These are phyloP conservation scores for Boechera retrofracta DNA, from an alignment of 345 rosid species.

Conservation along the genomic window DNA sequence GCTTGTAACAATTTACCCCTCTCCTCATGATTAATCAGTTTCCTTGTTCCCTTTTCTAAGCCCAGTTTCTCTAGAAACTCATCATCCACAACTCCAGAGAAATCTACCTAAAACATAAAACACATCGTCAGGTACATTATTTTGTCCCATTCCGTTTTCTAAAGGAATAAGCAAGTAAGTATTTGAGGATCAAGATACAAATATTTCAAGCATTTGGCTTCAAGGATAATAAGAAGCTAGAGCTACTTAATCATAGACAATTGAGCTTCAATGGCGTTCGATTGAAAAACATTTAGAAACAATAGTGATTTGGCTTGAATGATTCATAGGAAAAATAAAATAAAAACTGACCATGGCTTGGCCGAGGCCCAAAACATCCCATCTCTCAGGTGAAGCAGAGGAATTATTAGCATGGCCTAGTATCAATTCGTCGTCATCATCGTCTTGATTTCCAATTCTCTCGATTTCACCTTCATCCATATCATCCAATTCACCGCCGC, in stretches of 20 bases:
- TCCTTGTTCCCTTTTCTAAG: conserved; percentile 88
- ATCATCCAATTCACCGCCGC: conserved; percentile 48
- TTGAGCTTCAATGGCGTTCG: not conserved
- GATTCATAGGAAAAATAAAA: not conserved
- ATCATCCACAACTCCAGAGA: conserved; percentile 88
- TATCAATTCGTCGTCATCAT: conserved; percentile 50
- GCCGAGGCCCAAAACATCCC: conserved; percentile 96
- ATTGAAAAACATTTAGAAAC: no score
- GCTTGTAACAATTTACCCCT: conserved; percentile 89
- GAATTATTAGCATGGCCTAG: conserved; percentile 34
- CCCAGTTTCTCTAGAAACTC: conserved; percentile 73
- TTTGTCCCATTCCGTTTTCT: no score
- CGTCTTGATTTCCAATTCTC: conserved; percentile 47
- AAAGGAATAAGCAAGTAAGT: no score
- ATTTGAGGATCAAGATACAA: no score
- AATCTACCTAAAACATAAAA: conserved; percentile 71
- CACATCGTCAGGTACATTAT: not conserved
- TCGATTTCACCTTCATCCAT: conserved; percentile 49
- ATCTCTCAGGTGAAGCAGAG: conserved; percentile 67
- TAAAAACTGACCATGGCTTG: conserved; percentile 83
- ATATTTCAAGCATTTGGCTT: no score
- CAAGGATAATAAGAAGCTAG: no score
- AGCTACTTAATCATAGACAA: not conserved
- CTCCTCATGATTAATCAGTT: conserved; percentile 90
- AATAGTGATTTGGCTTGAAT: not conserved